phyloP scores from a whole-genome alignment of 2,329 filamentous ascomycete species.

The Alternaria ventricosa region DNA sequence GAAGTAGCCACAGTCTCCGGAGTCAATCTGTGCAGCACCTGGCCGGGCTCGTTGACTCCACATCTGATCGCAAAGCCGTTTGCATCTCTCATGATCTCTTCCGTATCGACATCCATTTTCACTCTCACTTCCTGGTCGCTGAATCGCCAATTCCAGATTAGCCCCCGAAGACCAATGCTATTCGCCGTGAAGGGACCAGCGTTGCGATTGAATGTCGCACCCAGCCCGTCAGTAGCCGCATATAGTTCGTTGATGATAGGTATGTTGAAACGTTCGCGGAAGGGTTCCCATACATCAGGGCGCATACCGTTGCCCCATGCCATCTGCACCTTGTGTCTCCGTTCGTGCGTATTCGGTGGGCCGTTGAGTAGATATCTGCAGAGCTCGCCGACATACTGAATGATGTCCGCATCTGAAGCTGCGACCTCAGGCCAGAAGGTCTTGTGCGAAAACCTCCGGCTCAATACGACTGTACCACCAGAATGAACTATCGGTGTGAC shows the following conservation, averaged over 20 bases:
- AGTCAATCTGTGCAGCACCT: slow-evolving; percentile 44
- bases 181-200: slow-evolving; percentile 42
- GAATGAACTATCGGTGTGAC: slow-evolving; percentile 38
- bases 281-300: slow-evolving; percentile 51
- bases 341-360: slow-evolving; percentile 40
- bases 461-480: slow-evolving; percentile 40
- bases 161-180: slow-evolving; percentile 44
- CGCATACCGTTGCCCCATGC: slow-evolving; percentile 53
- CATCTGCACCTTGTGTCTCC: slow-evolving; percentile 40
- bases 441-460: slow-evolving; percentile 43
- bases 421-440: slow-evolving; percentile 50
- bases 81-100: slow-evolving; percentile 45
- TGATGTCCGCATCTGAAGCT: slow-evolving; percentile 35
- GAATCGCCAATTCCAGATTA: slow-evolving; percentile 44
- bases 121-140: slow-evolving; percentile 40
- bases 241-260: slow-evolving; percentile 50
- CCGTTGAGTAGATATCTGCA: slow-evolving; percentile 47
- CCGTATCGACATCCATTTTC: slow-evolving; percentile 48
- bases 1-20: slow-evolving; percentile 27
- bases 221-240: slow-evolving; percentile 49
- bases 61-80: slow-evolving; percentile 45
- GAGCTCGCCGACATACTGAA: slow-evolving; percentile 49
- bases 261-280: slow-evolving; percentile 49
- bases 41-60: slow-evolving; percentile 42
- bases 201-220: slow-evolving; percentile 42